Percentiles rank a stretch among this genome's conserved stretches.
These are phyloP conservation scores for Chaetomiaceae sp. DNA, from an alignment of 2,329 filamentous ascomycete species.

Conservation along the genomic window DNA sequence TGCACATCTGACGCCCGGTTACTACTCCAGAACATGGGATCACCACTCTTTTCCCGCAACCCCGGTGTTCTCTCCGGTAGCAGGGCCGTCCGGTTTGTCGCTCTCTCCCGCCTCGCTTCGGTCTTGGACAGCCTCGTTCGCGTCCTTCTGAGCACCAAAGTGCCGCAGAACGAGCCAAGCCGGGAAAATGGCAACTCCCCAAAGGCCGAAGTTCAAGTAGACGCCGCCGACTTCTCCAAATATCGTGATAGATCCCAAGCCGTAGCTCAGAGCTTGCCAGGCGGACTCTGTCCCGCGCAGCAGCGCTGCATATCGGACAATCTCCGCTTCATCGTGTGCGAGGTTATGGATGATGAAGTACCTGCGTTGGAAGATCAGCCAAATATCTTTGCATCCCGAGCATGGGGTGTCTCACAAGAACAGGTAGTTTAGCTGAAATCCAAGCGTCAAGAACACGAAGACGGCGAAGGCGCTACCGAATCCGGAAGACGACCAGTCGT, in stretches of 20 bases:
- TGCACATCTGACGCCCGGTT: too few species aligned
- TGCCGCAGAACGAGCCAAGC: background rate
- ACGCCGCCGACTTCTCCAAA: background rate
- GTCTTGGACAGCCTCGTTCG: background rate
- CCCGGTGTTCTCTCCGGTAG: too few species aligned
- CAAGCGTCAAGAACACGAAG: background rate
- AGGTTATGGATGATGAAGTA: conserved; percentile 4
- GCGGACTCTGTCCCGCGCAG: background rate
- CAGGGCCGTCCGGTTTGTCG: too few species aligned
- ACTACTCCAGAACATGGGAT: too few species aligned
- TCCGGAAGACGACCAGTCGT: background rate
- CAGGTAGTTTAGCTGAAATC: conserved; percentile 1
- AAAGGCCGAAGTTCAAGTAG: background rate
- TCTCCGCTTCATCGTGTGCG: background rate
- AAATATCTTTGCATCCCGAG: too few species aligned
- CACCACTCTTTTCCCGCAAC: too few species aligned
- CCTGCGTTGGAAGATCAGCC: too few species aligned
- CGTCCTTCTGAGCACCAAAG: background rate
- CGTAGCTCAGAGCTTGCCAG: background rate
- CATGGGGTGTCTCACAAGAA: background rate
- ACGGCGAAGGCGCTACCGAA: background rate
- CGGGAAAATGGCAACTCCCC: background rate
- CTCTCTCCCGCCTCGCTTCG: too few species aligned
- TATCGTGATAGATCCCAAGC: background rate
- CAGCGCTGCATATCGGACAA: background rate